Base-by-base conservation (phyloP, 2,329 filamentous ascomycete genomes). In the Alternaria triticimaculans region DNA sequence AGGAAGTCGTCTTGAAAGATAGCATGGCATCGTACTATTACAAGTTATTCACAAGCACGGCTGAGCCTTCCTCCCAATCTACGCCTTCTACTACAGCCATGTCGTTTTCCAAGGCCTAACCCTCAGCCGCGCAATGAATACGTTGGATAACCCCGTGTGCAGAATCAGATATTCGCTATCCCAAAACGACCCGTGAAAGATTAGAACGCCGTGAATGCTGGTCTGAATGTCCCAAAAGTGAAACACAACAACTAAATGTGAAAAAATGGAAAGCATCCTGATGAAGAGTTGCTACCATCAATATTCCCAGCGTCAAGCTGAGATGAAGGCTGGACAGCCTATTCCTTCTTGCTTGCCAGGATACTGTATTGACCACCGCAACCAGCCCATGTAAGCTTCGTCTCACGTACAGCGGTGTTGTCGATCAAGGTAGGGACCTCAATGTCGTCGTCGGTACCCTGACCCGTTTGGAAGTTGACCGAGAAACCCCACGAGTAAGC, bases 341-440 rank as follows among this genome's bases (percentile, higher is more conserved):
- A 72, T 62, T 71, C 66, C 58, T 74, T 75, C 66, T 73, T 71
- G 53, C 71, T 75, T 41, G 85, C 84, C n/a, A 92, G 72, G 23
- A 92, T 81, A 2, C 89, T 91, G 79, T 89, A 97, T 76, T 97
- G 94, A 6, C 94, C 94, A 68, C 95, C 94, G n/a, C 91, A 91
- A 46, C 92, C 92, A n/a, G 92, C 92, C 81, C 87, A 93, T 33
- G 89, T 85, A 46, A 97, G 85, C 79, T 90, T 89, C 81, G 91
- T 90, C 45, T 88, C 92, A 28, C 89, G 87, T 26, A 96, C 87
- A 45, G 93, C 94, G 12, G 90, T 92, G 82, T 97, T 97, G 74
- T 96, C 92, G 60, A 97, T 92, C 53, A 90, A 74, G 0, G 91
- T 96, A 0, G 94, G 93, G 23, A 87, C 85, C 70, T 90, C 86